Evolutionary conservation across 2,329 filamentous ascomycete genomes (phyloP), one percentile per base, ranked within the genome.

Genomic region (Phyllosticta capitalensis): DNA sequence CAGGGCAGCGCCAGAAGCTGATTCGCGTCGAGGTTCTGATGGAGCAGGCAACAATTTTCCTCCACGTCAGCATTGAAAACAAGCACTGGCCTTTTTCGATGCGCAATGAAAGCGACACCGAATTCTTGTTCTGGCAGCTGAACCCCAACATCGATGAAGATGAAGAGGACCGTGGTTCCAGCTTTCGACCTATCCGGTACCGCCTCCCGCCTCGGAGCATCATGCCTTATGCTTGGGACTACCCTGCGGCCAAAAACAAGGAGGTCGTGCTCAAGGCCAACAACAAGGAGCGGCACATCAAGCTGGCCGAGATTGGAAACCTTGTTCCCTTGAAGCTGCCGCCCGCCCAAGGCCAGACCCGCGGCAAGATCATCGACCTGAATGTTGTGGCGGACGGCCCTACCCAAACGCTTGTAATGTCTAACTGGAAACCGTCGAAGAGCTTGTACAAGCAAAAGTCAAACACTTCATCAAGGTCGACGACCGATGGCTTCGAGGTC

Each of bases 221-320:
- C 73, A 99, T 99, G 94, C 94, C 95, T 0, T 99, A 99, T 68
- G 92, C 94, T 1, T 99, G 94, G 94, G 95, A 99, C 70, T 99
- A 96, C 74, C 95, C 94, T 1, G 92, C 94, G 1, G 92, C 91
- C n/a, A 96, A 95, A 75, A 88, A 90, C 75, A 95, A 94, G 68
- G 94, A 96, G 71, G 83, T 99, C 48, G 85, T 97, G 55, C 84
- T 99, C 69, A 86, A 80, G 57, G 87, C 87, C 7, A 85, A 87
- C 67, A 85, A 86, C 62, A 90, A 87, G 68, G 91, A 96, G 70
- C 82, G 94, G 28, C 90, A 96, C 68, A 88, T 99, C 70, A 96
- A 95, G 72, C 81, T 99, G 64, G 90, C 92, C 2, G 94, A 99
- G 71, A 99, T 99, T 67, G 94, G 94, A 22, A 96, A 96, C 65